Conservation (phyloP, 2,329 filamentous ascomycete species). For the Rhinocladiella similis region DNA sequence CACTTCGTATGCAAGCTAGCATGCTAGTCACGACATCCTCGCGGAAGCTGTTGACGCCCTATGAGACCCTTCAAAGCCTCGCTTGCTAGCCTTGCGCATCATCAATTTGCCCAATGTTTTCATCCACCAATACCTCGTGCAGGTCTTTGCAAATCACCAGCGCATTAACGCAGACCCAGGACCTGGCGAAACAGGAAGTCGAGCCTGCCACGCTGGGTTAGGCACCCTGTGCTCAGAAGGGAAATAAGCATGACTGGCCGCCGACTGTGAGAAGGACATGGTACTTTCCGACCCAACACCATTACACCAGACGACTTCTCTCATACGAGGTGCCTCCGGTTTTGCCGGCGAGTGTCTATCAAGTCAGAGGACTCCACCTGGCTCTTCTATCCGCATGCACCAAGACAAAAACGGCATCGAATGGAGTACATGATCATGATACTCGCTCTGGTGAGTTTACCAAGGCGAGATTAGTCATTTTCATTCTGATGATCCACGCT, state of each 20-base stretch:
- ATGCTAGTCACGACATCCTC: not conserved
- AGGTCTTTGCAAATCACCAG: not conserved
- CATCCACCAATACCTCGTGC: not conserved
- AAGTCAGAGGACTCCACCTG: not conserved
- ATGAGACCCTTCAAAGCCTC: not conserved
- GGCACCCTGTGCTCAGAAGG: not conserved
- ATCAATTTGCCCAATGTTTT: not conserved
- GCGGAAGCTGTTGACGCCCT: not conserved
- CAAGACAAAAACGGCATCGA: not conserved
- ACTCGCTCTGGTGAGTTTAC: not conserved
- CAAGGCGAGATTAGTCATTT: constrained; percentile 1
- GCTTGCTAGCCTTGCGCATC: not conserved
- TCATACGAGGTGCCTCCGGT: not conserved
- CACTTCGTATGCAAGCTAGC: not conserved
- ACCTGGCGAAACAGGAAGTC: not conserved
- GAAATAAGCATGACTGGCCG: not conserved
- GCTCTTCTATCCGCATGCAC: not conserved
- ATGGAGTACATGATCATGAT: not conserved
- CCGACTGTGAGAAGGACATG: not conserved
- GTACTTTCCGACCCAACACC: not conserved
- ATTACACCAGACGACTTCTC: not conserved
- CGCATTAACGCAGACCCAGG: not conserved
- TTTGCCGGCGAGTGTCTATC: not conserved
- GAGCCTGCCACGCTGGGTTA: not conserved
- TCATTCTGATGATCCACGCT: not conserved